Evolutionary conservation across 164 flowering plant species (phyloP).

Genomic region (Piper longum): DNA sequence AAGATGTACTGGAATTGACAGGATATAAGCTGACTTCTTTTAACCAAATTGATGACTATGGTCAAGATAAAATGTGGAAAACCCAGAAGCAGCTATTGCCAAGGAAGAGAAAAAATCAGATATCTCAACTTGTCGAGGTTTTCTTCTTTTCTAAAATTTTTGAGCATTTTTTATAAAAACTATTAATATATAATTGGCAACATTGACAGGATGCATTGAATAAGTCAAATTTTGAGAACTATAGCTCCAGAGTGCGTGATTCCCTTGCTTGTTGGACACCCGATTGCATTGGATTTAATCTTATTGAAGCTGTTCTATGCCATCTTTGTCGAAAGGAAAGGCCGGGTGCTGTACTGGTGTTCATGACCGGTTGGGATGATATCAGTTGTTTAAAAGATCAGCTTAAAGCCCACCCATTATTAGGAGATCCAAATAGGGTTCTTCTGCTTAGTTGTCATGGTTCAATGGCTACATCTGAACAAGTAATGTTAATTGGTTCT

Average conservation of each 20-base stretch:
- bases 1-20: constrained; percentile 79
- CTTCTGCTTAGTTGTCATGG: constrained; percentile 91
- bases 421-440: constrained; percentile 97
- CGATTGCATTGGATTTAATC: constrained; percentile 93
- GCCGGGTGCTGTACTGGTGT: constrained; percentile 89
- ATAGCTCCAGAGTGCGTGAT: constrained; percentile 77
- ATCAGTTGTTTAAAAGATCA: constrained; percentile 90
- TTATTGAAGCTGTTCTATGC: constrained; percentile 90
- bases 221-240: constrained; percentile 70
- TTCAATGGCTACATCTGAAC: constrained; percentile 98
- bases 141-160: neutral
- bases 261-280: constrained; percentile 85
- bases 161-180: too few relatives aligned
- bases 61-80: constrained; percentile 96
- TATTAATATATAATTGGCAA: neutral
- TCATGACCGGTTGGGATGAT: constrained; percentile 99
- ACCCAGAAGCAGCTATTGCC: constrained; percentile 81
- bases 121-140: constrained; percentile 91
- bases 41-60: constrained; percentile 97
- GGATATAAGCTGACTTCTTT: constrained; percentile 87
- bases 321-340: constrained; percentile 96
- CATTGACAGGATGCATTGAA: constrained; percentile 66
- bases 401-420: constrained; percentile 85
- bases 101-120: constrained; percentile 81
- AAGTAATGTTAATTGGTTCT: constrained; percentile 27